phyloP scores from a whole-genome alignment of 202 grass and related monocot genomes.

The Zizania palustris region DNA sequence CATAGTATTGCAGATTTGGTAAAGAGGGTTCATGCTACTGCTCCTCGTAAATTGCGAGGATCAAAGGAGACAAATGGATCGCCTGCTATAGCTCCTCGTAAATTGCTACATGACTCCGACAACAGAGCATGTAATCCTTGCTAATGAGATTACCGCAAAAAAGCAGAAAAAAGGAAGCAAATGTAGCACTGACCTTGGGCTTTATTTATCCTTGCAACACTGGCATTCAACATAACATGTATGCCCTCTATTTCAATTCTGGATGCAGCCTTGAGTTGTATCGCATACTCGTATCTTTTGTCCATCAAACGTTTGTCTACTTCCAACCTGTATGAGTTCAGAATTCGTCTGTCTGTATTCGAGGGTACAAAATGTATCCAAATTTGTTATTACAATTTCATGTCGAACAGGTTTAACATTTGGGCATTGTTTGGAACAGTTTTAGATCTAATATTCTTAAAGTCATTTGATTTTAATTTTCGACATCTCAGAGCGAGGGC shows the following conservation, averaged over 20 bases:
- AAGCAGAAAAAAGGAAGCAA: neutral
- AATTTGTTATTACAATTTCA: too few relatives aligned
- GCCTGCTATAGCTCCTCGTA: neutral
- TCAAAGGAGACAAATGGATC: neutral
- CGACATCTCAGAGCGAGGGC: too few relatives aligned
- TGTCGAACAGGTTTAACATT: too few relatives aligned
- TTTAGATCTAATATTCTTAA: too few relatives aligned
- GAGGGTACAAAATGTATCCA: neutral
- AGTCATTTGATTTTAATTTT: too few relatives aligned
- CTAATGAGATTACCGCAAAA: neutral
- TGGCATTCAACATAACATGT: neutral
- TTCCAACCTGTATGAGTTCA: neutral
- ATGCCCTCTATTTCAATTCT: neutral
- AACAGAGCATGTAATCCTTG: neutral
- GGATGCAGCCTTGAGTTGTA: neutral
- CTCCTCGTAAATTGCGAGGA: neutral
- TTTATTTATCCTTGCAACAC: neutral
- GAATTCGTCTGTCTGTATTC: neutral
- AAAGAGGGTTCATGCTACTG: neutral
- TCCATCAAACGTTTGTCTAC: neutral
- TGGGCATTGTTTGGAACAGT: too few relatives aligned
- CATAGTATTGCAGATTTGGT: conserved; percentile 28
- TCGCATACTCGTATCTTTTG: neutral
- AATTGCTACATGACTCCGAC: neutral
- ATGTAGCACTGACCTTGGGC: neutral